Conservation (phyloP, 345 rosid genomes). For the Salix arbutifolia region DNA sequence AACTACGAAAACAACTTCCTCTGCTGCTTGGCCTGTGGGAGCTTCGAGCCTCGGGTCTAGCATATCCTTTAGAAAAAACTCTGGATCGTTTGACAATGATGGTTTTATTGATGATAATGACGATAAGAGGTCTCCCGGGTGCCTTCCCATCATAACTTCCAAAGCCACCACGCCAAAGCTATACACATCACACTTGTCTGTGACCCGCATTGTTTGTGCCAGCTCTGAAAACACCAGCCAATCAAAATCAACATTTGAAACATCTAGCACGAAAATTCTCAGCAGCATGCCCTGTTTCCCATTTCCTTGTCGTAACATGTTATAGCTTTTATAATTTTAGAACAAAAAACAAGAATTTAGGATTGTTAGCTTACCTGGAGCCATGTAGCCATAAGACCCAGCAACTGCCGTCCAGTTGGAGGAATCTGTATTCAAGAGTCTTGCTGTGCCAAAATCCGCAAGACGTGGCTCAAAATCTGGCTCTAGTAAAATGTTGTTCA, state of each 20-base stretch:
- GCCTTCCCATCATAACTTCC: constrained; percentile 64
- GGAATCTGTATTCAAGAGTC: constrained; percentile 39
- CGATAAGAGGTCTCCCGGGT: constrained; percentile 51
- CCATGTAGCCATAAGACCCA: constrained; percentile 77
- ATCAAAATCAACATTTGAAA: neutral
- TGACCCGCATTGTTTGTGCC: constrained; percentile 35
- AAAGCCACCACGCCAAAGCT: constrained; percentile 62
- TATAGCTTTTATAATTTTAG: neutral
- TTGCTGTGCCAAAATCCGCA: constrained; percentile 67
- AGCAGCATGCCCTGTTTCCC: neutral
- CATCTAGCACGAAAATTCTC: neutral
- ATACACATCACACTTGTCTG: constrained; percentile 53
- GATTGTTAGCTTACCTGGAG: constrained; percentile 48
- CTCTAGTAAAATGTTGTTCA: constrained; percentile 56
- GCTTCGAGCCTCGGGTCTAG: constrained; percentile 46
- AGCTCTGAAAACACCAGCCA: constrained; percentile 33
- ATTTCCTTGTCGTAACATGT: neutral
- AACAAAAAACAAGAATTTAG: neutral
- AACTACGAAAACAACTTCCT: constrained; percentile 38
- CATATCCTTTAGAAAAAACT: constrained; percentile 38
- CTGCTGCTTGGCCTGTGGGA: constrained; percentile 43
- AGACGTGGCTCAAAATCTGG: constrained; percentile 47
- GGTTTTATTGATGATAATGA: constrained; percentile 17
- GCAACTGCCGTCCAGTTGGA: constrained; percentile 63
- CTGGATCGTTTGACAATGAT: constrained; percentile 15